Percentiles rank a stretch among this genome's conserved stretches.
Evolutionary conservation across 2,329 filamentous ascomycete species (phyloP).

Genomic region (Venturia asperata): DNA sequence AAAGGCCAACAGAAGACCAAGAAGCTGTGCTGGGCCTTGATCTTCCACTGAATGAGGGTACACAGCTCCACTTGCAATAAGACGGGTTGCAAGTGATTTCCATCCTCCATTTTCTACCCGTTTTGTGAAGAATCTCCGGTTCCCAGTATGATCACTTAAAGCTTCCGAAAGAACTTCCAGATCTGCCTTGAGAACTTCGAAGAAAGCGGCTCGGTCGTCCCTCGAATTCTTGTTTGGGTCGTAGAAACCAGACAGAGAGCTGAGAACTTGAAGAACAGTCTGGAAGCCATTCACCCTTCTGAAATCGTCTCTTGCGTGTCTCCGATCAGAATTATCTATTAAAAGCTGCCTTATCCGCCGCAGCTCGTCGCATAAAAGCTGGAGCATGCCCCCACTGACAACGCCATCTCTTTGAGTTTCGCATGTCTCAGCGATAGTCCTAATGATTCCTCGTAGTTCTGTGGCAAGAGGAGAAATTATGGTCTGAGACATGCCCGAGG

Average conservation of each 20-base stretch:
- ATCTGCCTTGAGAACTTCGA: conserved; percentile 63
- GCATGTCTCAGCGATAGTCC: conserved; percentile 10
- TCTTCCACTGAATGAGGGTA: conserved; percentile 30
- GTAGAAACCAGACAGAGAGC: conserved; percentile 68
- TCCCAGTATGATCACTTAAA: conserved; percentile 73
- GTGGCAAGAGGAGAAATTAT: conserved; percentile 6
- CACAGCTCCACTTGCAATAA: conserved; percentile 56
- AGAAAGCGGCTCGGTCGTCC: conserved; percentile 57
- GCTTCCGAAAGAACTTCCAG: conserved; percentile 67
- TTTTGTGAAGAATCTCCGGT: conserved; percentile 77
- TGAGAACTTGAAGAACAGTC: conserved; percentile 60
- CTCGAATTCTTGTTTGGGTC: conserved; percentile 56
- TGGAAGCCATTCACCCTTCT: conserved; percentile 74
- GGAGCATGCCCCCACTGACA: conserved; percentile 11
- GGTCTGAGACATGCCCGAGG: conserved; percentile 6
- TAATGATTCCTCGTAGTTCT: conserved; percentile 8
- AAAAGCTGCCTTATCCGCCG: conserved; percentile 60
- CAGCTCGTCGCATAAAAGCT: conserved; percentile 43
- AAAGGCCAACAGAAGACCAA: conserved; percentile 75
- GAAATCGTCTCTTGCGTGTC: conserved; percentile 68
- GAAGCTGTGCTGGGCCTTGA: conserved; percentile 59
- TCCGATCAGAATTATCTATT: conserved; percentile 40
- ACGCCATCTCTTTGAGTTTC: neutral
- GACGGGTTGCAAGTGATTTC: conserved; percentile 64
- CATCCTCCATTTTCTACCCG: conserved; percentile 72